Conservation (phyloP, 1,139 yeast genomes). For the Dujonia santamariae region DNA sequence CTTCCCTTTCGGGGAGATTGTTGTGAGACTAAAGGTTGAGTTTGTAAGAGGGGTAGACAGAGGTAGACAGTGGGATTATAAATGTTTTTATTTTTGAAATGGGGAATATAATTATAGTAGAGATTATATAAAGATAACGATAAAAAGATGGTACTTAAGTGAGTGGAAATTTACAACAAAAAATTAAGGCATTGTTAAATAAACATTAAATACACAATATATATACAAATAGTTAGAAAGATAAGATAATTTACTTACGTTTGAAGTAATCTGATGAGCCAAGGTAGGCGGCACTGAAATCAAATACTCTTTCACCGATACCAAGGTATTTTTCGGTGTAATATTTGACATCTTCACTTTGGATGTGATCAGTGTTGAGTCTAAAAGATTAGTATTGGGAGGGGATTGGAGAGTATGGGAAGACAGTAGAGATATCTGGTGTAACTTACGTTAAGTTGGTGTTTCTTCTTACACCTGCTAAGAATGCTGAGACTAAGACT, state of each 20-base stretch:
- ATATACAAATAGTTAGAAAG: not conserved
- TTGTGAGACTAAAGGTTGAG: too few relatives aligned
- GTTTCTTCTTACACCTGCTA: conserved; percentile 87
- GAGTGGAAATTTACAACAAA: not conserved
- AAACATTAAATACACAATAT: not conserved
- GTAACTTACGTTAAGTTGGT: conserved; percentile 67
- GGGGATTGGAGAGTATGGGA: not conserved
- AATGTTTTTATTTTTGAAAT: too few relatives aligned
- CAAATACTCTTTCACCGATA: conserved; percentile 82
- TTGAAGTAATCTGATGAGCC: conserved; percentile 73
- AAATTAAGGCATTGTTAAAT: not conserved
- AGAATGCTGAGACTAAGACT: conserved; percentile 71
- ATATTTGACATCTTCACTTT: conserved; percentile 49
- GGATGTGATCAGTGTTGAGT: conserved; percentile 31
- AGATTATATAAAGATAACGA: too few relatives aligned
- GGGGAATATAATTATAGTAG: too few relatives aligned
- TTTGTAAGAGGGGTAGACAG: too few relatives aligned
- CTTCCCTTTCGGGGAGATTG: too few relatives aligned
- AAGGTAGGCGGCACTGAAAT: conserved; percentile 68
- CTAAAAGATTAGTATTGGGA: conserved; percentile 15
- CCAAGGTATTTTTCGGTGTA: conserved; percentile 69
- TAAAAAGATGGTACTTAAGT: not conserved
- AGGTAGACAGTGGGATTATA: too few relatives aligned
- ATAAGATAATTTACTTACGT: conserved; percentile 47
- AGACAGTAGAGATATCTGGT: not conserved